Percentiles rank a stretch among this genome's conserved stretches.
Evolutionary conservation across 208 protist genomes (phyloP).

Genomic region (Leishmania tropica): DNA sequence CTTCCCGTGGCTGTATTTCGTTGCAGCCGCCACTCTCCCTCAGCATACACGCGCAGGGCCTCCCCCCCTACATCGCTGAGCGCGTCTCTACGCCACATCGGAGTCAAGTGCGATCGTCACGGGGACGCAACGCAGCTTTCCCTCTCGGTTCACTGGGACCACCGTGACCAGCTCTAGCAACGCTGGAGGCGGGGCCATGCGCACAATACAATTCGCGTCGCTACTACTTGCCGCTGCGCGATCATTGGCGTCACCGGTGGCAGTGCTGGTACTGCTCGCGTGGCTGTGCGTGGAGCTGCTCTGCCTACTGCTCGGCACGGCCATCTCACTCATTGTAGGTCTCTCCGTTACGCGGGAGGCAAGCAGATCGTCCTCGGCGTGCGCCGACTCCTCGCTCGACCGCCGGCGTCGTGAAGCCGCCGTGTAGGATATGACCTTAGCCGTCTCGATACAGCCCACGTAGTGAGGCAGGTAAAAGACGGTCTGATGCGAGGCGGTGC

Average conservation of each 20-base stretch:
- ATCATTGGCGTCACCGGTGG: background rate
- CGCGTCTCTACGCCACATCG: slow-evolving; percentile 13
- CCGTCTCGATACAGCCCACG: slow-evolving; percentile 28
- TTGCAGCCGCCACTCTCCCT: background rate
- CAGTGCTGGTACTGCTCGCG: background rate
- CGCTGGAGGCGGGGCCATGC: background rate
- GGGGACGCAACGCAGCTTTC: slow-evolving; percentile 25
- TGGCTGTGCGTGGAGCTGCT: background rate
- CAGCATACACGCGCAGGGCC: background rate
- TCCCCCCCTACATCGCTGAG: background rate
- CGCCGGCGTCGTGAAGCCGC: background rate
- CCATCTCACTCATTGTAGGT: background rate
- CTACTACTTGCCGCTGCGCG: background rate
- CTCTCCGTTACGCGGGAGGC: slow-evolving; percentile 15
- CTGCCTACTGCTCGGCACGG: background rate
- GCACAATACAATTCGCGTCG: slow-evolving; percentile 27
- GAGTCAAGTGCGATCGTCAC: slow-evolving; percentile 24
- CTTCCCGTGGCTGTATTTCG: background rate
- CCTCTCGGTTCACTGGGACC: slow-evolving; percentile 10
- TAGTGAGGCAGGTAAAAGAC: slow-evolving; percentile 35
- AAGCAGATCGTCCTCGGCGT: slow-evolving; percentile 3
- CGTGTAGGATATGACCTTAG: slow-evolving; percentile 34
- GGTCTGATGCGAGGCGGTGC: slow-evolving; percentile 9
- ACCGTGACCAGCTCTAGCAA: slow-evolving; percentile 34
- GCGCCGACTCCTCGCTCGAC: background rate